These are phyloP conservation scores for Gossypium arboreum DNA, from an alignment of 345 rosid genomes.

Conservation along the genomic window DNA sequence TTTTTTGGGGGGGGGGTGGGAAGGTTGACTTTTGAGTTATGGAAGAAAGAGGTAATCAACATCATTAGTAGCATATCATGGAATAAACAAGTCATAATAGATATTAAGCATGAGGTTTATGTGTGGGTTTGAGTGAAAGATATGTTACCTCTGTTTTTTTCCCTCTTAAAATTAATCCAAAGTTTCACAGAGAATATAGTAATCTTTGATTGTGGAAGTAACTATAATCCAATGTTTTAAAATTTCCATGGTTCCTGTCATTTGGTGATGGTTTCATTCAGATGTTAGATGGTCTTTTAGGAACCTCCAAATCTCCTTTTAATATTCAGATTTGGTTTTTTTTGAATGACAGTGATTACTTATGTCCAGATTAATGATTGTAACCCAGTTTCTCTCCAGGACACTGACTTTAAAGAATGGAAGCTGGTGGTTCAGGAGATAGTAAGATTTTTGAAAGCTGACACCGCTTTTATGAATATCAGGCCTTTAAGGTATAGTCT, in stretches of 20 bases:
- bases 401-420: conserved; percentile 94
- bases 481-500: conserved; percentile 92
- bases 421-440: conserved; percentile 95
- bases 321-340: background rate
- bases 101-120: background rate
- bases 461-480: conserved; percentile 87
- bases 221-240: background rate
- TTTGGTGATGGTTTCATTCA: background rate
- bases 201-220: background rate
- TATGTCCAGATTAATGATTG: conserved; percentile 22
- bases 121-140: background rate
- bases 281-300: background rate
- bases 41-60: background rate
- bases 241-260: conserved; percentile 34
- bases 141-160: background rate
- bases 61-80: background rate
- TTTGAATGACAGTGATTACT: conserved; percentile 3
- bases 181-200: background rate
- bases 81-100: background rate
- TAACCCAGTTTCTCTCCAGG: conserved; percentile 53
- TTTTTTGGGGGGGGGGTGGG: background rate
- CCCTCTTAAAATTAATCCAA: background rate
- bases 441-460: conserved; percentile 90
- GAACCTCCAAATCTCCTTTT: conserved; percentile 6
- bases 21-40: background rate